Conservation (phyloP, 441 rosid species). For the Gossypium schwendimanii region DNA sequence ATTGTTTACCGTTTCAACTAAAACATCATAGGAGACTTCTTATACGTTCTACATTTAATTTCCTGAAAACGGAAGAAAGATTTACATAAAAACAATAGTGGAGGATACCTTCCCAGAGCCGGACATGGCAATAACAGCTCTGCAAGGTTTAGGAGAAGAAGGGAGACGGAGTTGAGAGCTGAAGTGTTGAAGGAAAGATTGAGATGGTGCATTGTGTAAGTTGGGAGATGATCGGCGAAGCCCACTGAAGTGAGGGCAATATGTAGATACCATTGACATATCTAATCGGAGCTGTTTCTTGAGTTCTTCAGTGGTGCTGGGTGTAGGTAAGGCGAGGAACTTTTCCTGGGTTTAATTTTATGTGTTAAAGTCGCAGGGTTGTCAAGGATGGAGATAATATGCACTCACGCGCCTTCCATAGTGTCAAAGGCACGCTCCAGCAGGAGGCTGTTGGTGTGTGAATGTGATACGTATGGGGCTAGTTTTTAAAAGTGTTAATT, state of each 20-base stretch:
- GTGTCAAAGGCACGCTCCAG: neutral
- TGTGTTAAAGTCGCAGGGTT: neutral
- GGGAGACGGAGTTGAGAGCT: constrained; percentile 38
- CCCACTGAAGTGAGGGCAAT: constrained; percentile 52
- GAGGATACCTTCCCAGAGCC: constrained; percentile 69
- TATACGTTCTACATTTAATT: neutral
- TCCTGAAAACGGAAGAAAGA: neutral
- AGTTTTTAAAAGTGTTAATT: too few species aligned
- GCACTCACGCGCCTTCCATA: neutral
- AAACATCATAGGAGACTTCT: neutral
- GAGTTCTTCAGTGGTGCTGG: neutral
- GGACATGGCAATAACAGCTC: constrained; percentile 74
- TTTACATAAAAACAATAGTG: neutral
- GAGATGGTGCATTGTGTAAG: constrained; percentile 32
- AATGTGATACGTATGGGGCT: neutral
- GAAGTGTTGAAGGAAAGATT: constrained; percentile 35
- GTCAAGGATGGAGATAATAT: neutral
- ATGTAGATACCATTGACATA: constrained; percentile 17
- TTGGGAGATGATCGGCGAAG: constrained; percentile 55
- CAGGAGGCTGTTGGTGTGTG: neutral
- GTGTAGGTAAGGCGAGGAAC: neutral
- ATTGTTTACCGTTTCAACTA: too few species aligned
- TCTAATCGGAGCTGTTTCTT: neutral
- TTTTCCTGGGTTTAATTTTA: neutral
- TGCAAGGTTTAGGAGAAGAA: constrained; percentile 43